Evolutionary conservation across 768 basidiomycete genomes (phyloP), one percentile per base, ranked within the genome.

Genomic region (Trametes sanguinea): DNA sequence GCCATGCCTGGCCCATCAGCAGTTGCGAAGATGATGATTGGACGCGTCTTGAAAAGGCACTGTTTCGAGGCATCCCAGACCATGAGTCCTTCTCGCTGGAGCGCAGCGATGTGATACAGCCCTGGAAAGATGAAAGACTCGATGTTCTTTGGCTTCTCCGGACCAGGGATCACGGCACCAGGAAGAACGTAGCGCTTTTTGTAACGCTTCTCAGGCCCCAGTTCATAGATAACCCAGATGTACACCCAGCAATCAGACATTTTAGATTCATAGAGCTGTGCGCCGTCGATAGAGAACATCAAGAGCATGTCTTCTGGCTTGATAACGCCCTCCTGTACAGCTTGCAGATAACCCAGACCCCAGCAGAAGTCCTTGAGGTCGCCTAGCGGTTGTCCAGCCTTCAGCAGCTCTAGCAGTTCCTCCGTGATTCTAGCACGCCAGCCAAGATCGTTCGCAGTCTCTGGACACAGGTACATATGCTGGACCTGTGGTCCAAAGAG

Each of bases 401-500:
- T 65, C 57, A 0, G 51, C 29, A 0, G 79, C 72, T 13, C 71
- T 61, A 1, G 65, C 57, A 0, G 51, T 54, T 14, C 63, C 9
- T 45, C n/a, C 2, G 57, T 67, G 0, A 72, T 60, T 37, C 52
- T 9, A 10, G 5, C 4, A 6, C 51, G 43, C 27, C 55, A 43
- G 42, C 48, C 3, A 52, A 55, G 51, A 11, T 37, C n/a, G 11
- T 10, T 4, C 0, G 54, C 58, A 45, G 51, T 51, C 32, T 43
- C 0, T 42, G 59, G n/a, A 57, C 65, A 0, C 70, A 60, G 11
- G 14, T 74, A 68, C 1, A 76, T 63, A 0, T 37, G 35, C 35
- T 82, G 80, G 0, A 82, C 56, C 51, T 80, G 79, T 0, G 78
- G 80, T 3, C 79, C 78, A 14, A 81, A 45, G 0, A 73, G 78